These are phyloP conservation scores for Chlamydomonas schloesseri DNA, from an alignment of 139 green algal genomes.

Conservation along the genomic window DNA sequence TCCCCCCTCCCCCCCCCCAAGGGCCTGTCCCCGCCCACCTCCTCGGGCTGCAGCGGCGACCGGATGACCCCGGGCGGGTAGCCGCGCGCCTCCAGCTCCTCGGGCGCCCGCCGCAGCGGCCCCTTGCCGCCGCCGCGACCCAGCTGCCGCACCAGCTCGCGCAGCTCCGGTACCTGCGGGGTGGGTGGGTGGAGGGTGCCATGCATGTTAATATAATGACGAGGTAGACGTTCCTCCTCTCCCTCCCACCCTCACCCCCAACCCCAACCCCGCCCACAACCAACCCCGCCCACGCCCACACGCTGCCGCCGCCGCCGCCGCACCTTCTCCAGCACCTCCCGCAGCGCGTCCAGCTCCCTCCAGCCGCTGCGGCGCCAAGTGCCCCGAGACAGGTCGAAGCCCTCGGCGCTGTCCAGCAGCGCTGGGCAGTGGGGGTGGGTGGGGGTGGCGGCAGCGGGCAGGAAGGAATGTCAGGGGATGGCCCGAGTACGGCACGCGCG, in stretches of 20 bases:
- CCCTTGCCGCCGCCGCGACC: conserved; percentile 84
- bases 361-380: conserved; percentile 86
- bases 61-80: conserved; percentile 81
- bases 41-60: conserved; percentile 85
- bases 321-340: conserved; percentile 42
- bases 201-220: no score
- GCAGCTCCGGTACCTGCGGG: conserved; percentile 76
- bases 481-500: no score
- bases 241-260: no score
- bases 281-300: no score
- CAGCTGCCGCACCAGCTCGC: conserved; percentile 85
- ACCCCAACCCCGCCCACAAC: no score
- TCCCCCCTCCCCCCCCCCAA: not conserved
- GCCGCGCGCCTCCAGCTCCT: conserved; percentile 71
- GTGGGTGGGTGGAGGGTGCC: not conserved
- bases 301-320: no score
- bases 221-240: no score
- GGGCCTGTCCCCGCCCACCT: conserved; percentile 75
- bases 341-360: conserved; percentile 80
- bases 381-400: conserved; percentile 76
- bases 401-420: conserved; percentile 72
- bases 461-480: no score
- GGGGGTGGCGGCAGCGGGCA: not conserved
- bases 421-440: conserved; percentile 40
- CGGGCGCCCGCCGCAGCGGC: conserved; percentile 78